phyloP scores from a whole-genome alignment of 345 rosid genomes.

The Hibiscus mutabilis region DNA sequence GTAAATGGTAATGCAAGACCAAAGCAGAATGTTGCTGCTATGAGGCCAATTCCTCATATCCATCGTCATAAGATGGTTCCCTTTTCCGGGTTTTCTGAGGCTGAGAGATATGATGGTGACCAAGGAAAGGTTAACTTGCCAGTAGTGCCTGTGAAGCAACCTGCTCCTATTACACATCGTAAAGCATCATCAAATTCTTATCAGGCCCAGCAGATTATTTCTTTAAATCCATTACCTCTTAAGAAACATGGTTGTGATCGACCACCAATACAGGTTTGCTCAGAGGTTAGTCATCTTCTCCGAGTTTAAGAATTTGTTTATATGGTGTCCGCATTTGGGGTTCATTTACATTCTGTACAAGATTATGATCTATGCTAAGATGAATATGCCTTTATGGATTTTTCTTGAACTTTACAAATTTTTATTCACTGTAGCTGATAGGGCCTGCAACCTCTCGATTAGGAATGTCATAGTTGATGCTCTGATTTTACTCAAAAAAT shows the following conservation, averaged over 20 bases:
- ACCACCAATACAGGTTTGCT: slow-evolving; percentile 86
- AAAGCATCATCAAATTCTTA: slow-evolving; percentile 70
- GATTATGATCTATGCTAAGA: neutral
- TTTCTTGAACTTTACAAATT: neutral
- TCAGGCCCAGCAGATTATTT: slow-evolving; percentile 86
- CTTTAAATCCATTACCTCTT: slow-evolving; percentile 86
- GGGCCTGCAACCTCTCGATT: neutral
- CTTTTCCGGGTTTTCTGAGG: slow-evolving; percentile 64
- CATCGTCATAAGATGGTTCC: slow-evolving; percentile 74
- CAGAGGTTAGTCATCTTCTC: slow-evolving; percentile 56
- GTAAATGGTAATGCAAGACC: slow-evolving; percentile 48
- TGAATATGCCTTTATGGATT: neutral
- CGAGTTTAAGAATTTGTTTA: neutral
- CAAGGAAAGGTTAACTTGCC: slow-evolving; percentile 58
- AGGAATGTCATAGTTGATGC: neutral
- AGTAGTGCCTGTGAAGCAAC: slow-evolving; percentile 54
- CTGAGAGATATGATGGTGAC: slow-evolving; percentile 70
- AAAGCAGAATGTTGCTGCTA: slow-evolving; percentile 57
- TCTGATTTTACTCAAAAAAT: neutral
- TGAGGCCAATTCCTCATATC: slow-evolving; percentile 90
- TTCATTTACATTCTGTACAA: neutral
- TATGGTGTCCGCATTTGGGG: neutral
- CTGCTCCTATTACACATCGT: slow-evolving; percentile 56
- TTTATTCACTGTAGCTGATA: slow-evolving; percentile 1
- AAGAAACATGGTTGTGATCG: slow-evolving; percentile 98